Conservation (phyloP, 495 filamentous ascomycete species). For the Penicillium egyptiacum region DNA sequence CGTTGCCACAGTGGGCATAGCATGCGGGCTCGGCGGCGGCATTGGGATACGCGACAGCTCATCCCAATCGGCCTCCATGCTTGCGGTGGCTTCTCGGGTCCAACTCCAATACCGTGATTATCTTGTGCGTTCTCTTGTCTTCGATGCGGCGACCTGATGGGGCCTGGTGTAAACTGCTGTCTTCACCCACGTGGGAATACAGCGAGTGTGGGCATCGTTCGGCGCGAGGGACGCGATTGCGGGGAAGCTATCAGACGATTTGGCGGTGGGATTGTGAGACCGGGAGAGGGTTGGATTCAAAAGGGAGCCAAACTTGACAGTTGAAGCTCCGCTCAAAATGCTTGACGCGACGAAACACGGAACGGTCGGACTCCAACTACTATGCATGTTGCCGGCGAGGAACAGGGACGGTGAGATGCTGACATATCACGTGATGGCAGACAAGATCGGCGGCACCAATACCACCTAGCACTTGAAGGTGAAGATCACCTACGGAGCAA, state of each 20-base stretch:
- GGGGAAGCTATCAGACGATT: conserved; percentile 34
- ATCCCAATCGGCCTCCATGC: conserved; percentile 52
- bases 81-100: conserved; percentile 22
- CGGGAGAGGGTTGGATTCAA: not conserved
- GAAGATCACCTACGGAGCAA: not conserved
- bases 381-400: not conserved
- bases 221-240: conserved; percentile 40
- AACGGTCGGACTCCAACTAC: conserved; percentile 5
- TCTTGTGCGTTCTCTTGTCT: not conserved
- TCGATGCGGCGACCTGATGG: not conserved
- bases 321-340: conserved; percentile 1
- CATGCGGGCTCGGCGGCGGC: conserved; percentile 63
- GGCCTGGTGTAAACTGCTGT: conserved; percentile 17
- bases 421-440: conserved; percentile 1
- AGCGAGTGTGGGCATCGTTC: conserved; percentile 41
- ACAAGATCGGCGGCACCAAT: not conserved
- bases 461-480: not conserved
- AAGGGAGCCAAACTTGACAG: not conserved
- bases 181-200: conserved; percentile 35
- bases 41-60: conserved; percentile 71
- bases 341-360: conserved; percentile 9
- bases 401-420: conserved; percentile 9
- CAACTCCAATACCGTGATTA: conserved; percentile 4
- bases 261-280: not conserved
- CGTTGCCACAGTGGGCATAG: conserved; percentile 62